Percentiles rank a stretch among this genome's conserved stretches.
These are phyloP conservation scores for Narthecium ossifragum DNA, from an alignment of 106 monocot genomes.

Conservation along the genomic window DNA sequence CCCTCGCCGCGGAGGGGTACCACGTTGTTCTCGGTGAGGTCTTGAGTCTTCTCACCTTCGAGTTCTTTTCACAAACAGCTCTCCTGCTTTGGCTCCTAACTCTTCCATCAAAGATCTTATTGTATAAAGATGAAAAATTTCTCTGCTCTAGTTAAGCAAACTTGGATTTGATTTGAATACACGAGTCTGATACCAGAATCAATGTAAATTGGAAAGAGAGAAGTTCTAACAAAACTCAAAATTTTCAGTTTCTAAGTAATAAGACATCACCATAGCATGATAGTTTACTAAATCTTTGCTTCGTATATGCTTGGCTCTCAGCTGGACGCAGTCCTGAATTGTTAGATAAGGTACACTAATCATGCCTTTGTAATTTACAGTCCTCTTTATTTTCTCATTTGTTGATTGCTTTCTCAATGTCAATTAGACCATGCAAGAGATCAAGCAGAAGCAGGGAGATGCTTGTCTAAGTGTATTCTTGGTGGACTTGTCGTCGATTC, in stretches of 20 bases:
- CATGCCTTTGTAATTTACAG: not conserved
- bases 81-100: not conserved
- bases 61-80: not conserved
- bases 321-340: slow-evolving; percentile 43
- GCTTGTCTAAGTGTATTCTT: slow-evolving; percentile 43
- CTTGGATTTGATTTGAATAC: not conserved
- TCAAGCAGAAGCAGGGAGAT: slow-evolving; percentile 40
- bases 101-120: not conserved
- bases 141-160: not conserved
- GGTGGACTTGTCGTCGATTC: slow-evolving; percentile 67
- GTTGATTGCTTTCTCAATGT: slow-evolving; percentile 2
- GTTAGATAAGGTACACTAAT: slow-evolving; percentile 36
- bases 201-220: no score
- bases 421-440: slow-evolving; percentile 59
- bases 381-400: not conserved
- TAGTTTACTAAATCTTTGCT: no score
- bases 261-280: no score
- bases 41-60: not conserved
- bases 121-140: not conserved
- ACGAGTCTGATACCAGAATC: not conserved
- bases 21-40: slow-evolving; percentile 65
- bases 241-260: no score
- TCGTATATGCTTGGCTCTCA: slow-evolving; percentile 15
- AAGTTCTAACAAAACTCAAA: no score
- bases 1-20: slow-evolving; percentile 53